Evolutionary conservation across 192 early-diverging fungal genomes (phyloP).

Genomic region (Allomyces arbusculus): DNA sequence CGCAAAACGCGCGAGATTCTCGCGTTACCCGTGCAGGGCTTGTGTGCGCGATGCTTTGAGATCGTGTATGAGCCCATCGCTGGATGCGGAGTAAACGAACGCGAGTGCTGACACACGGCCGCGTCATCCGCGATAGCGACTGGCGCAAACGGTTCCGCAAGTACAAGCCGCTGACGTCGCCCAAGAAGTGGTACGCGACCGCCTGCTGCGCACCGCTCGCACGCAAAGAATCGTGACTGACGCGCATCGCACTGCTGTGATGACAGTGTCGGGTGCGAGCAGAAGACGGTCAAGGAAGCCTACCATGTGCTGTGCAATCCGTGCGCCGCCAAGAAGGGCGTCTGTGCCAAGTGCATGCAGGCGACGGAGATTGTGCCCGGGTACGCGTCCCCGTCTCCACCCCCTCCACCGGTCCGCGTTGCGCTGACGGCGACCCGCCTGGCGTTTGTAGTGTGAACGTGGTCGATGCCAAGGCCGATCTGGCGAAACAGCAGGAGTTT

Average conservation of each 20-base stretch:
- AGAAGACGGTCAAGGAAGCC: constrained; percentile 71
- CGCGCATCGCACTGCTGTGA: too few relatives aligned
- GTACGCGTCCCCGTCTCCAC: constrained; percentile 4
- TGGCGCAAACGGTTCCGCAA: constrained; percentile 86
- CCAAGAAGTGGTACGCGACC: constrained; percentile 62
- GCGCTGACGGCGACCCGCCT: constrained; percentile 2
- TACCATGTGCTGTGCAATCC: constrained; percentile 85
- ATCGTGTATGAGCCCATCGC: constrained; percentile 1
- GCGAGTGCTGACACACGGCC: too few relatives aligned
- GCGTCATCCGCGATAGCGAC: constrained; percentile 19
- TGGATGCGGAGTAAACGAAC: too few relatives aligned
- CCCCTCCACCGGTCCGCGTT: not conserved
- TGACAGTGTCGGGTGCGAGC: constrained; percentile 41
- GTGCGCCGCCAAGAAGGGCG: constrained; percentile 57
- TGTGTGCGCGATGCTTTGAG: constrained; percentile 27
- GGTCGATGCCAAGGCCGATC: not conserved
- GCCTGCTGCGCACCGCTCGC: too few relatives aligned
- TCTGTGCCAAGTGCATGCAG: constrained; percentile 84
- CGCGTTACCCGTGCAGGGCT: constrained; percentile 53
- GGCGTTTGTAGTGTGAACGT: not conserved
- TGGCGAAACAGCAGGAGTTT: constrained; percentile 32
- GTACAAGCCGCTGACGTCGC: constrained; percentile 85
- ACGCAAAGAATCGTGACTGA: too few relatives aligned
- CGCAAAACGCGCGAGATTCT: constrained; percentile 55
- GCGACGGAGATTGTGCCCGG: constrained; percentile 33